phyloP scores from a whole-genome alignment of 176 grass and related monocot species.

The Dactylis glomerata region DNA sequence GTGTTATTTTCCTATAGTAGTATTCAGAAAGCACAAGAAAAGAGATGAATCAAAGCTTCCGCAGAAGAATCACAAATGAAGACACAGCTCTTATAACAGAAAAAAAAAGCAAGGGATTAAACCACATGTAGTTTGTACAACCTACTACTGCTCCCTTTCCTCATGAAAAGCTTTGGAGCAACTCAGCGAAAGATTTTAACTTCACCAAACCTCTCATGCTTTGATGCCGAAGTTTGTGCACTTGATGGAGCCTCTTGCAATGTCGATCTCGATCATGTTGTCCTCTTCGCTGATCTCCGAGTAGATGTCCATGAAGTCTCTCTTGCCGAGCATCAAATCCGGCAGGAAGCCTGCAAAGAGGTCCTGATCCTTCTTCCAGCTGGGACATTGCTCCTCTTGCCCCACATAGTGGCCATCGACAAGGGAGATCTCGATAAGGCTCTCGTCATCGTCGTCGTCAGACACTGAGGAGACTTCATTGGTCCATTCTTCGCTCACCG shows the following conservation, averaged over 20 bases:
- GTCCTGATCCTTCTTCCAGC: constrained; percentile 38
- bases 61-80: constrained; percentile 20
- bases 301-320: constrained; percentile 58
- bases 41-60: constrained; percentile 8
- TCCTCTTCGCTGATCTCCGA: constrained; percentile 79
- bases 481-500: neutral
- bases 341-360: constrained; percentile 48
- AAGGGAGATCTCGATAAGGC: constrained; percentile 80
- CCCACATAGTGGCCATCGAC: constrained; percentile 48
- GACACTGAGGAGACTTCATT: constrained; percentile 28
- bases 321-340: constrained; percentile 55
- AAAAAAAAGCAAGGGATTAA: neutral
- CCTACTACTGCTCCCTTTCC: neutral
- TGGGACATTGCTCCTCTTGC: constrained; percentile 7
- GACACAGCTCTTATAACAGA: neutral
- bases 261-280: constrained; percentile 93
- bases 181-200: constrained; percentile 7
- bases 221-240: constrained; percentile 56
- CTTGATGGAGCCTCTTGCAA: constrained; percentile 75
- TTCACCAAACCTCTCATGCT: constrained; percentile 61
- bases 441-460: constrained; percentile 51
- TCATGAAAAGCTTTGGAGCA: constrained; percentile 3
- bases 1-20: constrained; percentile 16
- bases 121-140: constrained; percentile 13
- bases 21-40: constrained; percentile 8